These are phyloP conservation scores for Chlorella ohadii DNA, from an alignment of 139 green algal genomes.

Conservation along the genomic window DNA sequence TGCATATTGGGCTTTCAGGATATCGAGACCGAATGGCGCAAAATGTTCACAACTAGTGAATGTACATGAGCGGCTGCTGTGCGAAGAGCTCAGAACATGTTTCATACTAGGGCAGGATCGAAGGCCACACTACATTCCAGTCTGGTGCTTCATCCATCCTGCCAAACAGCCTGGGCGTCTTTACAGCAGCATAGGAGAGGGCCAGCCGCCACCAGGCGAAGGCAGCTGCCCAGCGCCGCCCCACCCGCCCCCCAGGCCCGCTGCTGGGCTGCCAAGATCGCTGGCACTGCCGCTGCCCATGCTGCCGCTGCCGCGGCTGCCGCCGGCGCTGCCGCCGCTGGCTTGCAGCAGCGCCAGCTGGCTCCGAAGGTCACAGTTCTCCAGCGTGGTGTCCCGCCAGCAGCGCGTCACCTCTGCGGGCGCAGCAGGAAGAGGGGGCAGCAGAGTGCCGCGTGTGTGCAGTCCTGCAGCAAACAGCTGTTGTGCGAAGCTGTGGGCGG, in stretches of 20 bases:
- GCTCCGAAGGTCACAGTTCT: constrained; percentile 20
- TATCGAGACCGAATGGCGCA: no score
- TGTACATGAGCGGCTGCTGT: no score
- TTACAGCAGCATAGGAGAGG: constrained; percentile 20
- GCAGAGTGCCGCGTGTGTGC: no score
- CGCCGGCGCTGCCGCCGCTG: background rate
- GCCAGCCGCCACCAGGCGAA: constrained; percentile 6
- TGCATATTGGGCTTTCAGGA: no score
- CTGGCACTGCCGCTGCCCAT: constrained; percentile 6
- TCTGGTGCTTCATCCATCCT: no score
- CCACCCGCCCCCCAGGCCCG: background rate
- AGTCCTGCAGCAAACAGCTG: no score
- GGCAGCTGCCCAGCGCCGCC: background rate
- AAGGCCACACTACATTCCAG: no score
- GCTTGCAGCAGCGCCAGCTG: constrained; percentile 1
- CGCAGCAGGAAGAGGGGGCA: background rate
- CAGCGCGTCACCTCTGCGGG: constrained; percentile 14
- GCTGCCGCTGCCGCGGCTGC: constrained; percentile 3
- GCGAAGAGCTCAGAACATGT: no score
- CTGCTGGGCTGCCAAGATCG: constrained; percentile 8
- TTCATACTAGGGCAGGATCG: no score
- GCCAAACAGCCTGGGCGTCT: background rate
- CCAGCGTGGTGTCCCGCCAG: constrained; percentile 9
- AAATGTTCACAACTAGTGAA: no score
- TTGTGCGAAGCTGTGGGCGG: no score